These are phyloP conservation scores for Trichoderma atrobrunneum DNA, from an alignment of 2,329 filamentous ascomycete species.

Conservation along the genomic window DNA sequence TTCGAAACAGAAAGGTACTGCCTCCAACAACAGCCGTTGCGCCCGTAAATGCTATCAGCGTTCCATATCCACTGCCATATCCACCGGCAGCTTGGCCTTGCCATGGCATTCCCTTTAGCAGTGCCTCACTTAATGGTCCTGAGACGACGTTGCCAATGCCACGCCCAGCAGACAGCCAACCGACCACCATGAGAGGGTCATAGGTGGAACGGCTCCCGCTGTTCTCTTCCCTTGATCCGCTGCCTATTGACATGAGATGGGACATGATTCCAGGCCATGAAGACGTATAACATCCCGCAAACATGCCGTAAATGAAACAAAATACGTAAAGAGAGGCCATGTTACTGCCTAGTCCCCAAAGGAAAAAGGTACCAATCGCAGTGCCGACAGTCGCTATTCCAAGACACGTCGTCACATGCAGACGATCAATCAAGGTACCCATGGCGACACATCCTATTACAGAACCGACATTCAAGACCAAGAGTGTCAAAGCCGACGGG, in stretches of 20 bases:
- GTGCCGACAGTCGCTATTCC: constrained; percentile 57
- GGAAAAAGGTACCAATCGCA: constrained; percentile 53
- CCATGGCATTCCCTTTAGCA: constrained; percentile 48
- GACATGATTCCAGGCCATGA: constrained; percentile 59
- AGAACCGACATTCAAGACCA: constrained; percentile 58
- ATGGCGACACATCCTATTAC: constrained; percentile 59
- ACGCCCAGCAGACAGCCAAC: constrained; percentile 55
- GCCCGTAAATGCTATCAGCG: constrained; percentile 36
- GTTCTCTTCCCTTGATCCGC: neutral
- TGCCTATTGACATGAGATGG: constrained; percentile 30
- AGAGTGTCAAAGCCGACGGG: constrained; percentile 53
- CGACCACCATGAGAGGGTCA: constrained; percentile 56
- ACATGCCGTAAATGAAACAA: constrained; percentile 62
- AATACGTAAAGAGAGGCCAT: constrained; percentile 57
- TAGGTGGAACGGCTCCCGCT: constrained; percentile 20
- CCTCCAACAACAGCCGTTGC: constrained; percentile 33
- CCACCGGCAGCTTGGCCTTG: constrained; percentile 33
- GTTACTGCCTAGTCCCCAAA: constrained; percentile 59
- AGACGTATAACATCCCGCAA: constrained; percentile 61
- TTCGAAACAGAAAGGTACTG: constrained; percentile 31
- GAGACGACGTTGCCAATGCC: constrained; percentile 60
- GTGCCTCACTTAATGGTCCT: constrained; percentile 54
- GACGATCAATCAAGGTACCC: constrained; percentile 54
- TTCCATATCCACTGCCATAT: constrained; percentile 35
- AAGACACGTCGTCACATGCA: constrained; percentile 53